phyloP scores from a whole-genome alignment of 768 basidiomycete genomes.

The Nidula microcarpa region DNA sequence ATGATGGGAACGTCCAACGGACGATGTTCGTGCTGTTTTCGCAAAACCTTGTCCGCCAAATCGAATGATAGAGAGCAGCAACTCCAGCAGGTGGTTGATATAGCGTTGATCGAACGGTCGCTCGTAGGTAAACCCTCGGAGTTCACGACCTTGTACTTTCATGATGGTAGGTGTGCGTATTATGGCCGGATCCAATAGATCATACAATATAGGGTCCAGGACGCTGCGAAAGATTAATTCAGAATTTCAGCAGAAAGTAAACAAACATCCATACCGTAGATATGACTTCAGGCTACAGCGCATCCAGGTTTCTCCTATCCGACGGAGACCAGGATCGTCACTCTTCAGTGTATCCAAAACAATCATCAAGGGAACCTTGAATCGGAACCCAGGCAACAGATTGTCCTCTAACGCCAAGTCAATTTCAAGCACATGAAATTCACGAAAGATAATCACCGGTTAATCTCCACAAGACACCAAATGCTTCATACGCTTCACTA shows the following conservation, averaged over 20 bases:
- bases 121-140: conserved; percentile 68
- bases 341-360: conserved; percentile 80
- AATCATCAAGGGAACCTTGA: conserved; percentile 85
- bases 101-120: conserved; percentile 76
- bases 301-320: conserved; percentile 96
- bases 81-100: conserved; percentile 71
- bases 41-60: conserved; percentile 91
- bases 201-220: conserved; percentile 82
- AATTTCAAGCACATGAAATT: background rate
- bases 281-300: conserved; percentile 90
- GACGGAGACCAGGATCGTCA: conserved; percentile 68
- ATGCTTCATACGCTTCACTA: conserved; percentile 73
- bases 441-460: conserved; percentile 49
- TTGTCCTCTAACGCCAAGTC: conserved; percentile 61
- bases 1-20: conserved; percentile 64
- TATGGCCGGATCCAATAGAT: conserved; percentile 70
- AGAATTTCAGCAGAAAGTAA: too few species aligned
- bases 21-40: conserved; percentile 64
- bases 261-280: conserved; percentile 52
- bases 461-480: conserved; percentile 90
- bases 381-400: conserved; percentile 73
- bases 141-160: conserved; percentile 61
- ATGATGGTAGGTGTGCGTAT: conserved; percentile 42
- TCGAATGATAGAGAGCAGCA: conserved; percentile 69
- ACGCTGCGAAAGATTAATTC: conserved; percentile 45